phyloP scores from a whole-genome alignment of 306 rosid genomes.

The Ormosia emarginata region DNA sequence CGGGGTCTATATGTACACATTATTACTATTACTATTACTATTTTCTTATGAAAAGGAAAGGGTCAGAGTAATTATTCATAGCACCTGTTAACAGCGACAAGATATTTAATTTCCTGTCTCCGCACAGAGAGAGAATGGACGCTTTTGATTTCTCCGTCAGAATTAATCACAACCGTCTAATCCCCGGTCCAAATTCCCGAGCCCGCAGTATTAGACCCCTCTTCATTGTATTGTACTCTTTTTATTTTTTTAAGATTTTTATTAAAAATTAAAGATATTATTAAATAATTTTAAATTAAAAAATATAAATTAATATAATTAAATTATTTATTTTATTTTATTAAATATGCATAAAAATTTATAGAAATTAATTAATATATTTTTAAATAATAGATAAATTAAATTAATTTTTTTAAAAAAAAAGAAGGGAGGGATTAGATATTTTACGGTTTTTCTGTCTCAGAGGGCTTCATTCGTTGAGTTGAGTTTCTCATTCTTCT shows the following conservation, averaged over 20 bases:
- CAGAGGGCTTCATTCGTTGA: neutral
- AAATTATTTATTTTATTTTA: too few relatives aligned
- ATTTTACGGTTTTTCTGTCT: slow-evolving; percentile 22
- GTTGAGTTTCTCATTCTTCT: neutral
- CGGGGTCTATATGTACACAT: neutral
- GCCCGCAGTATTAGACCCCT: neutral
- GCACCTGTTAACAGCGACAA: slow-evolving; percentile 46
- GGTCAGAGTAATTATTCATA: slow-evolving; percentile 12
- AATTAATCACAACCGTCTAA: slow-evolving; percentile 36
- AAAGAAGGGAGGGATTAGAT: too few relatives aligned
- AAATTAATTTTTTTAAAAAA: too few relatives aligned
- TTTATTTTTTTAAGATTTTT: neutral
- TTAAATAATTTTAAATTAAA: too few relatives aligned
- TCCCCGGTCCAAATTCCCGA: slow-evolving; percentile 6
- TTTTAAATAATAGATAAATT: too few relatives aligned
- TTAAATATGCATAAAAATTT: too few relatives aligned
- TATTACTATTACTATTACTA: too few relatives aligned
- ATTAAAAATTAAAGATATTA: too few relatives aligned
- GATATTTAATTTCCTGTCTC: slow-evolving; percentile 32
- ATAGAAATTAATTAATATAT: too few relatives aligned
- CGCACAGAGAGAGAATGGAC: neutral
- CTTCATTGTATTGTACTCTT: neutral
- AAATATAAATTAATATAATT: too few relatives aligned
- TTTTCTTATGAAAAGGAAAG: neutral
- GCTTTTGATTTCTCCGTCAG: slow-evolving; percentile 20